Conservation (phyloP, 257 asterid species). For the Solanum okadae region DNA sequence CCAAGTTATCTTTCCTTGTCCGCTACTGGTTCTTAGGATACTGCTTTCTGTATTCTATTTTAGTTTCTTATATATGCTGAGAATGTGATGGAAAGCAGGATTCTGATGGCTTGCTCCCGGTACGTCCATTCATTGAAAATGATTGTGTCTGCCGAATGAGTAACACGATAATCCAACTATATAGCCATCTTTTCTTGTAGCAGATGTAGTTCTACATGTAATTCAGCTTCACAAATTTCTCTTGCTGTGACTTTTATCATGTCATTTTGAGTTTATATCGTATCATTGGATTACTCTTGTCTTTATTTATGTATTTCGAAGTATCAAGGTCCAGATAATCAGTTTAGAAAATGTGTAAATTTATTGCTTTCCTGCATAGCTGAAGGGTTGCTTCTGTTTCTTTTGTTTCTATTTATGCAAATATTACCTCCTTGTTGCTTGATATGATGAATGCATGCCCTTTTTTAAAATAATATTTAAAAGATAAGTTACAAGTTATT, state of each 20-base stretch:
- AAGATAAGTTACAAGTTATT: neutral
- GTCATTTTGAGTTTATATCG: neutral
- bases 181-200: neutral
- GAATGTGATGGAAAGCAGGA: neutral
- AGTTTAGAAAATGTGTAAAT: neutral
- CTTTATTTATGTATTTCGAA: neutral
- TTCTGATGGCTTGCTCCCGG: neutral
- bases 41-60: neutral
- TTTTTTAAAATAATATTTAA: neutral
- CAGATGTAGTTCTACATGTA: neutral
- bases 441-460: neutral
- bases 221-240: neutral
- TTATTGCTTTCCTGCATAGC: neutral
- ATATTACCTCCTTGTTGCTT: neutral
- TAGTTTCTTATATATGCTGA: neutral
- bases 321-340: neutral
- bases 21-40: neutral
- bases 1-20: neutral
- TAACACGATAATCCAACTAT: neutral
- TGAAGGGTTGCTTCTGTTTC: neutral
- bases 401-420: neutral
- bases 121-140: neutral
- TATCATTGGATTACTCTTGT: neutral
- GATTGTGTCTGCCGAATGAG: neutral
- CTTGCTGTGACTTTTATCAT: neutral